Percentiles rank a stretch among this genome's conserved stretches.
Evolutionary conservation across 208 protist species (phyloP).

Genomic region (Crithidia fasciculata): DNA sequence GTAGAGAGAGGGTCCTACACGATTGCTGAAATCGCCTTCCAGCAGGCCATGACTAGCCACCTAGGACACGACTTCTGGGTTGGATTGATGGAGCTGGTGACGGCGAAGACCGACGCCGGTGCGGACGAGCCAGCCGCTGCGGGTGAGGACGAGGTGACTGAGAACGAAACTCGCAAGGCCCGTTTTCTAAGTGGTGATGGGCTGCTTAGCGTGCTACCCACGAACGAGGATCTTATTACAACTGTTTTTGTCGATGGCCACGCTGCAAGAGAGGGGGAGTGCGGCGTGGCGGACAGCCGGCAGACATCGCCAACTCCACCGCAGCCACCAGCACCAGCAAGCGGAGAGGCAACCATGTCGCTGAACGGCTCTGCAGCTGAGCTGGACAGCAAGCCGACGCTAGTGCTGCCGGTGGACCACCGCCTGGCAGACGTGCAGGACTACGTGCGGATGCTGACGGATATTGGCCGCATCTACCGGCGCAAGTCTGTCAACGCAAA

Average conservation of each 20-base stretch:
- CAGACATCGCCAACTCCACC: not conserved
- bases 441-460: constrained; percentile 5
- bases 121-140: too few species aligned
- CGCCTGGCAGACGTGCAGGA: not conserved
- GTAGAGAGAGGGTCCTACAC: not conserved
- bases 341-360: not conserved
- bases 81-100: not conserved
- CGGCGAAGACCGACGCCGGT: not conserved
- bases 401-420: not conserved
- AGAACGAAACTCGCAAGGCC: too few species aligned
- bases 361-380: not conserved
- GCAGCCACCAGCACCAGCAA: too few species aligned
- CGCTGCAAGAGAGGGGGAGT: not conserved
- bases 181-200: too few species aligned
- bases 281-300: not conserved
- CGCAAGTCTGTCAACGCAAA: not conserved
- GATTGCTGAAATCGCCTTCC: not conserved
- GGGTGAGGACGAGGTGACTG: too few species aligned
- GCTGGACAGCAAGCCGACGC: not conserved
- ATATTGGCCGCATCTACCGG: not conserved
- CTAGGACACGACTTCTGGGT: constrained; percentile 23
- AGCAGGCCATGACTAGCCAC: not conserved
- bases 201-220: too few species aligned
- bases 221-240: too few species aligned
- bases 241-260: too few species aligned